Evolutionary conservation across 352 stramenopile genomes (phyloP).

Genomic region (Globisporangium radiosum): DNA sequence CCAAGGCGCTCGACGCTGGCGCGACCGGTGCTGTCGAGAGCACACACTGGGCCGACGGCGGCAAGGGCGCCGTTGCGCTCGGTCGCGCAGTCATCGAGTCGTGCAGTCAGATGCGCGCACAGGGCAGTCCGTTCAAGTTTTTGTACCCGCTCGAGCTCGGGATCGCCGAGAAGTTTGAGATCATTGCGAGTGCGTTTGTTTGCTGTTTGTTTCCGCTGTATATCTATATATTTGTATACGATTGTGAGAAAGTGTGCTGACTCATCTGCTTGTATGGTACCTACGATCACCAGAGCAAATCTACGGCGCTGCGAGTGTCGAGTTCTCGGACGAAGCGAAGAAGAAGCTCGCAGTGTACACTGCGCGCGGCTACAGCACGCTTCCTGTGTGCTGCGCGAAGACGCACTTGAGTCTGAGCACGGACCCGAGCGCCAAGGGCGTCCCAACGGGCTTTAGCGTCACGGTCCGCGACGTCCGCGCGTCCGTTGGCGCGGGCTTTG

Average conservation of each 20-base stretch:
- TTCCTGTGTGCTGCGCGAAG: slow-evolving; percentile 98
- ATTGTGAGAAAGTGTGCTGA: no score
- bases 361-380: slow-evolving; percentile 46
- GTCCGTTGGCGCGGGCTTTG: slow-evolving; percentile 95
- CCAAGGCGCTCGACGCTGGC: slow-evolving; percentile 87
- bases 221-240: background rate
- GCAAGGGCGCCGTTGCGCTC: slow-evolving; percentile 89
- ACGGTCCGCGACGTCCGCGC: slow-evolving; percentile 93
- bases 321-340: slow-evolving; percentile 92
- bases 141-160: slow-evolving; percentile 91
- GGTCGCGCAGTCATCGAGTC: slow-evolving; percentile 90
- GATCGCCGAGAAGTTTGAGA: slow-evolving; percentile 95
- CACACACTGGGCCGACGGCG: slow-evolving; percentile 72
- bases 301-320: slow-evolving; percentile 93
- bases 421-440: slow-evolving; percentile 90
- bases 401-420: slow-evolving; percentile 98
- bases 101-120: slow-evolving; percentile 74
- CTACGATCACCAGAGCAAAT: slow-evolving; percentile 81
- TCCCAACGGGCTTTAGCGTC: slow-evolving; percentile 92
- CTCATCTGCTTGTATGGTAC: no score
- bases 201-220: slow-evolving; percentile 21
- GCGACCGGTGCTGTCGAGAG: slow-evolving; percentile 95
- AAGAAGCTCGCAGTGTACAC: slow-evolving; percentile 93
- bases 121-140: slow-evolving; percentile 89
- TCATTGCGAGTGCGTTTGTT: slow-evolving; percentile 94